Conservation (phyloP, 768 basidiomycete genomes). For the Leccinum fibrillosum region DNA sequence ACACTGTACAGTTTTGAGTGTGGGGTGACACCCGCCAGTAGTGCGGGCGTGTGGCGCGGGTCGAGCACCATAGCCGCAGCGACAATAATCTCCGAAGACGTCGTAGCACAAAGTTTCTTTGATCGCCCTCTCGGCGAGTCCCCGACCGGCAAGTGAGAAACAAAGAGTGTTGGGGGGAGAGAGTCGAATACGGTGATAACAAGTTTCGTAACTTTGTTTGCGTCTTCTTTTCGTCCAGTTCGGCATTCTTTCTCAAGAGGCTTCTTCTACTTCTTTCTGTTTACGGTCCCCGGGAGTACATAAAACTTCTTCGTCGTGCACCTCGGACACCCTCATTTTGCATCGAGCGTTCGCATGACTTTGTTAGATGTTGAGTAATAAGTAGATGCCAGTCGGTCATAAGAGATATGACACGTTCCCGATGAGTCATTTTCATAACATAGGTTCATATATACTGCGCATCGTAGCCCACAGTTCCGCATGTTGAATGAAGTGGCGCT, state of each 20-base stretch:
- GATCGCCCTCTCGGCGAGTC: neutral
- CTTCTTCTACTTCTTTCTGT: neutral
- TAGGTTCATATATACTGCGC: neutral
- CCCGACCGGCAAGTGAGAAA: neutral
- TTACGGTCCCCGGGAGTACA: neutral
- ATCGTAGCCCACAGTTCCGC: neutral
- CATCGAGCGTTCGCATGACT: neutral
- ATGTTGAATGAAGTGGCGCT: neutral
- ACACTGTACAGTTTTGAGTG: neutral
- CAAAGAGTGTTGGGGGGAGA: neutral
- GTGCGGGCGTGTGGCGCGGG: neutral
- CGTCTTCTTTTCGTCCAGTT: neutral
- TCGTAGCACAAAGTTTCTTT: neutral
- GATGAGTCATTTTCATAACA: neutral
- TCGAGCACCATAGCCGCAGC: neutral
- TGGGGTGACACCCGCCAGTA: neutral
- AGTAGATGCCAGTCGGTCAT: neutral
- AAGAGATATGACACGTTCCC: neutral
- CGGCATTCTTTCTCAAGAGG: neutral
- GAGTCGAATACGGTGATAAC: neutral
- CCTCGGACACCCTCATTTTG: constrained; percentile 3
- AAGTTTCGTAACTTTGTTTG: constrained; percentile 1
- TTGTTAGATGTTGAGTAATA: neutral
- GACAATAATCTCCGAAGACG: neutral
- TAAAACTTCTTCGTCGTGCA: neutral